A percentile compares a stretch with the other conserved stretches of the same genome.
Evolutionary conservation across 2,329 filamentous ascomycete species (phyloP).

Genomic region (Fusarium multiceps): DNA sequence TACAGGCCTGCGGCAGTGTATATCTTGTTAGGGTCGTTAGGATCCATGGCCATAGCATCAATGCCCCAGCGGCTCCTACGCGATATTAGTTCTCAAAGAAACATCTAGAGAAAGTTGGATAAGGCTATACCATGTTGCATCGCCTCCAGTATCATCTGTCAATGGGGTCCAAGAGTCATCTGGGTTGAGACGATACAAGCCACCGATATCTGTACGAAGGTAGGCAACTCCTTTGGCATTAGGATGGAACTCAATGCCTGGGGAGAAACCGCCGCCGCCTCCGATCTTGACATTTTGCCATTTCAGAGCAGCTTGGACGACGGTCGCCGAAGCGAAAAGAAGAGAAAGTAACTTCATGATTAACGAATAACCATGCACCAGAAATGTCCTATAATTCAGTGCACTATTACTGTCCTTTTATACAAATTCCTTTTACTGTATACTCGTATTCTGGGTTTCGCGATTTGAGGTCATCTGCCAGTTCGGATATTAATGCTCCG

Average conservation of each 20-base stretch:
- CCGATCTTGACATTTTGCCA: conserved; percentile 38
- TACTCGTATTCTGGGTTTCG: neutral
- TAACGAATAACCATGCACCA: neutral
- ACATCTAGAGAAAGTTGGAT: rapidly evolving
- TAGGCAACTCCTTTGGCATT: conserved; percentile 34
- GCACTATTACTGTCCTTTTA: neutral
- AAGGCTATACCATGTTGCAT: conserved; percentile 17
- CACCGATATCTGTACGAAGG: conserved; percentile 35
- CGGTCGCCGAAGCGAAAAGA: conserved; percentile 14
- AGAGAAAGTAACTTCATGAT: conserved; percentile 27
- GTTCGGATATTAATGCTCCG: conserved; percentile 1
- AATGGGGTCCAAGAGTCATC: conserved; percentile 38
- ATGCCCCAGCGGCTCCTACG: conserved; percentile 66
- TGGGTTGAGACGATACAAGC: conserved; percentile 32
- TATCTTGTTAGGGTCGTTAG: conserved; percentile 62
- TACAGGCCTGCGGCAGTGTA: conserved; percentile 68
- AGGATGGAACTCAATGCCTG: conserved; percentile 38
- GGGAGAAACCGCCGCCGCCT: conserved; percentile 29
- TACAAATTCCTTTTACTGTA: rapidly evolving
- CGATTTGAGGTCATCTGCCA: neutral
- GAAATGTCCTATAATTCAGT: neutral
- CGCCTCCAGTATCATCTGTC: conserved; percentile 22
- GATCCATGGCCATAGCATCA: conserved; percentile 67
- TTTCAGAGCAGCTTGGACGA: conserved; percentile 17
- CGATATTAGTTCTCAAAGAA: neutral